A percentile compares a stretch with the other conserved stretches of the same genome.
Evolutionary conservation across 2,329 filamentous ascomycete genomes (phyloP).

Genomic region (Alternaria atra): DNA sequence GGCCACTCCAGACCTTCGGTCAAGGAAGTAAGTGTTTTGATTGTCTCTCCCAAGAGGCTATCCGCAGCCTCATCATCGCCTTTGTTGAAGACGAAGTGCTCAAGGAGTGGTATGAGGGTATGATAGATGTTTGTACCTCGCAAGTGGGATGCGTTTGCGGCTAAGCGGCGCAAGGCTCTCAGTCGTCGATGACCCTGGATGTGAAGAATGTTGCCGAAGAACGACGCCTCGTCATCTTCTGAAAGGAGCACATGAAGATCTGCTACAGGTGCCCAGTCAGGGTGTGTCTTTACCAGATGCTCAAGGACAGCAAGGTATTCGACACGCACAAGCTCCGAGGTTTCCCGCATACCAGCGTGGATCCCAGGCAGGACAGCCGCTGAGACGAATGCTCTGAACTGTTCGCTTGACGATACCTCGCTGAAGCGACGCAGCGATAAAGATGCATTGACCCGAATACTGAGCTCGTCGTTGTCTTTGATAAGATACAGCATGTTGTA

Average conservation of each 20-base stretch:
- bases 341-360: conserved; percentile 76
- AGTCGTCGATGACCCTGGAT: conserved; percentile 88
- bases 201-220: conserved; percentile 92
- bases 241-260: conserved; percentile 78
- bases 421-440: conserved; percentile 82
- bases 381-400: conserved; percentile 68
- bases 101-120: conserved; percentile 88
- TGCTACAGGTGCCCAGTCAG: conserved; percentile 73
- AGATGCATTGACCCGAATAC: conserved; percentile 83
- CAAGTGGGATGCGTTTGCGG: conserved; percentile 73
- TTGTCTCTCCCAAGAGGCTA: conserved; percentile 85
- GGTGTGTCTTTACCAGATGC: conserved; percentile 75
- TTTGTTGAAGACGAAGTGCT: conserved; percentile 91
- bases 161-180: conserved; percentile 81
- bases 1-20: conserved; percentile 85
- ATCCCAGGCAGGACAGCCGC: conserved; percentile 77
- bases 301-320: conserved; percentile 85
- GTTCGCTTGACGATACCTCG: conserved; percentile 60
- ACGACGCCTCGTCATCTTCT: conserved; percentile 79
- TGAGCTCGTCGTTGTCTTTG: conserved; percentile 85
- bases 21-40: conserved; percentile 79
- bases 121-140: conserved; percentile 81
- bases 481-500: conserved; percentile 92
- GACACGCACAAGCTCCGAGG: conserved; percentile 82
- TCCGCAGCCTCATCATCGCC: conserved; percentile 79